These are phyloP conservation scores for Aspergillus glaucus DNA, from an alignment of 2,329 filamentous ascomycete species.

Conservation along the genomic window DNA sequence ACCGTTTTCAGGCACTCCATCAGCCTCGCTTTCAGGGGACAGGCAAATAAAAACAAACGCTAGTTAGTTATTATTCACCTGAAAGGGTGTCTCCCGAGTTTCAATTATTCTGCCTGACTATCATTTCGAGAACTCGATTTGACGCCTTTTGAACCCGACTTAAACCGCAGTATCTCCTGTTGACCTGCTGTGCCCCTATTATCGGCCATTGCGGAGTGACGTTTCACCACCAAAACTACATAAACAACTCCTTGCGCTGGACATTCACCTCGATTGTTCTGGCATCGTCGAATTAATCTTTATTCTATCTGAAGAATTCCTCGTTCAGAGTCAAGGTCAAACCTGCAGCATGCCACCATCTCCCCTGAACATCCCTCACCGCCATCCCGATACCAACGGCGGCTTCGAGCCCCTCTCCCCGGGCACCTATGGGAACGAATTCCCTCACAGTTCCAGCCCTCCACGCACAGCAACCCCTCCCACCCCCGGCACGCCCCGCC, in stretches of 20 bases:
- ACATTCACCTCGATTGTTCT: background rate
- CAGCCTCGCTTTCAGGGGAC: background rate
- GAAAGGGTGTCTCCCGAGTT: too few species aligned
- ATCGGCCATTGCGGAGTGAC: background rate
- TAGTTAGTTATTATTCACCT: too few species aligned
- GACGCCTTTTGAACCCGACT: background rate
- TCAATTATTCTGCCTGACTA: too few species aligned
- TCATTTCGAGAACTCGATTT: background rate
- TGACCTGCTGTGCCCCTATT: background rate
- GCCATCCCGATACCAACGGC: conserved; percentile 27
- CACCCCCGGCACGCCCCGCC: conserved; percentile 35
- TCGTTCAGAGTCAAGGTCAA: background rate
- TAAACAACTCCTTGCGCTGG: background rate
- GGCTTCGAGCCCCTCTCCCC: conserved; percentile 33
- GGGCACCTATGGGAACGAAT: conserved; percentile 23
- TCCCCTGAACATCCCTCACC: conserved; percentile 34
- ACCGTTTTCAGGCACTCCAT: background rate
- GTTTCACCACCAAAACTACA: background rate
- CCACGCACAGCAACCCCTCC: conserved; percentile 31
- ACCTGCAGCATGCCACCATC: conserved; percentile 21
- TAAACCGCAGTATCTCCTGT: background rate
- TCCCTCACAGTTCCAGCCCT: conserved; percentile 23
- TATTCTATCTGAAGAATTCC: background rate
- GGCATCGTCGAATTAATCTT: background rate
- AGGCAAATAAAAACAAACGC: too few species aligned